These are phyloP conservation scores for Schwanniomyces etchellsii DNA, from an alignment of 1,139 yeast species.

Conservation along the genomic window DNA sequence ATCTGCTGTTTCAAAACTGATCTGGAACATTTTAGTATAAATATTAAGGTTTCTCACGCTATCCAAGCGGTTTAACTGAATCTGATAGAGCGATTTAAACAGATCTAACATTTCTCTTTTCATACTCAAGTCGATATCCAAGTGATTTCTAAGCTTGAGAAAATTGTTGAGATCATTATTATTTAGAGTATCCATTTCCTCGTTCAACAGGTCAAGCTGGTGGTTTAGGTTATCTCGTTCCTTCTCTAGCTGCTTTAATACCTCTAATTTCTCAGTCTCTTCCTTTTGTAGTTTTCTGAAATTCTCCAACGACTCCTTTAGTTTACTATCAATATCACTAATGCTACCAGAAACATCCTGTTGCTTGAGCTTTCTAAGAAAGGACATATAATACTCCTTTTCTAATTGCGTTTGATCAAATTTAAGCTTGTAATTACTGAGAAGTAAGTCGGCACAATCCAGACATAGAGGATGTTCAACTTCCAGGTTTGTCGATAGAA, in stretches of 20 bases:
- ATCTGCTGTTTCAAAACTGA: constrained; percentile 63
- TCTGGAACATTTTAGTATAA: constrained; percentile 73
- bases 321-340: constrained; percentile 27
- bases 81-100: constrained; percentile 55
- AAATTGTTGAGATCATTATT: constrained; percentile 38
- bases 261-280: constrained; percentile 34
- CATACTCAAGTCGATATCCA: constrained; percentile 44
- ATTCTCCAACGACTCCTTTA: constrained; percentile 36
- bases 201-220: constrained; percentile 31
- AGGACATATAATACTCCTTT: constrained; percentile 71
- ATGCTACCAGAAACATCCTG: constrained; percentile 22
- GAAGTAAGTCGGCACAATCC: constrained; percentile 71
- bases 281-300: constrained; percentile 24
- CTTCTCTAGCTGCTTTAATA: constrained; percentile 41
- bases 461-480: constrained; percentile 85
- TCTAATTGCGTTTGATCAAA: constrained; percentile 74
- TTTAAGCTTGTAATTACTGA: constrained; percentile 62
- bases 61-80: constrained; percentile 60
- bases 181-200: constrained; percentile 34
- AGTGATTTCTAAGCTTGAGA: constrained; percentile 43
- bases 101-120: constrained; percentile 53
- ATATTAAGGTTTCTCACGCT: constrained; percentile 70
- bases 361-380: constrained; percentile 62
- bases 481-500: constrained; percentile 55
- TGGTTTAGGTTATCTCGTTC: constrained; percentile 33